Percentiles rank a stretch among this genome's conserved stretches.
These are phyloP conservation scores for Claviceps paspali DNA, from an alignment of 2,329 filamentous ascomycete genomes.

Conservation along the genomic window DNA sequence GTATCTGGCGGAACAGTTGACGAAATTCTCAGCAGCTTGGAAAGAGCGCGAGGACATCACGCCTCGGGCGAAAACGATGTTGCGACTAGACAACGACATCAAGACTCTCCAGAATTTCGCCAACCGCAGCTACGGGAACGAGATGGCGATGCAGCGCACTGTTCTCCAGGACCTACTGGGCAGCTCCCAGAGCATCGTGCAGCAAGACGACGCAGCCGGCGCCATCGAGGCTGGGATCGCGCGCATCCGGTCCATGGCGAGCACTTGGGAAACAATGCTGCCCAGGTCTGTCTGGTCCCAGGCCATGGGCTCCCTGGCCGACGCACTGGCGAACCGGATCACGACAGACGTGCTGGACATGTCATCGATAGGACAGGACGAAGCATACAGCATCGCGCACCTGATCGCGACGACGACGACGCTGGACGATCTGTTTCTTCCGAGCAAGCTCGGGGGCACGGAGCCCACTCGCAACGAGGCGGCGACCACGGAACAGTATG, in stretches of 20 bases:
- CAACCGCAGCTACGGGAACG: constrained; percentile 43
- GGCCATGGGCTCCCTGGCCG: constrained; percentile 43
- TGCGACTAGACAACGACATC: constrained; percentile 44
- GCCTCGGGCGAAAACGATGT: constrained; percentile 33
- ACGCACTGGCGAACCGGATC: constrained; percentile 43
- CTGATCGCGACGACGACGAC: constrained; percentile 41
- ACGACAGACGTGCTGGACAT: constrained; percentile 48
- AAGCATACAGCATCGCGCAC: constrained; percentile 45
- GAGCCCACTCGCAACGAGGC: constrained; percentile 22
- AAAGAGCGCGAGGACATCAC: constrained; percentile 36
- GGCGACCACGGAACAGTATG: constrained; percentile 44
- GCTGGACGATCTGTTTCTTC: constrained; percentile 45
- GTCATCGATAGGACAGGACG: constrained; percentile 44
- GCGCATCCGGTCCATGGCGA: constrained; percentile 37
- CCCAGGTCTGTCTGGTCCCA: constrained; percentile 47
- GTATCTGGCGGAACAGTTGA: constrained; percentile 44
- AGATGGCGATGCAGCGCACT: constrained; percentile 45
- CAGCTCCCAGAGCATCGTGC: constrained; percentile 43
- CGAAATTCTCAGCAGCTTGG: constrained; percentile 34
- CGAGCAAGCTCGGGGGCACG: constrained; percentile 20
- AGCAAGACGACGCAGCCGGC: constrained; percentile 37
- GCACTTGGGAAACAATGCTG: constrained; percentile 42
- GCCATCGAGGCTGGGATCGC: constrained; percentile 37
- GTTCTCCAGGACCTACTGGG: constrained; percentile 46
- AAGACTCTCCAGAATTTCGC: constrained; percentile 45